phyloP scores from a whole-genome alignment of 2,329 filamentous ascomycete genomes.

The Colletotrichum paranaense region DNA sequence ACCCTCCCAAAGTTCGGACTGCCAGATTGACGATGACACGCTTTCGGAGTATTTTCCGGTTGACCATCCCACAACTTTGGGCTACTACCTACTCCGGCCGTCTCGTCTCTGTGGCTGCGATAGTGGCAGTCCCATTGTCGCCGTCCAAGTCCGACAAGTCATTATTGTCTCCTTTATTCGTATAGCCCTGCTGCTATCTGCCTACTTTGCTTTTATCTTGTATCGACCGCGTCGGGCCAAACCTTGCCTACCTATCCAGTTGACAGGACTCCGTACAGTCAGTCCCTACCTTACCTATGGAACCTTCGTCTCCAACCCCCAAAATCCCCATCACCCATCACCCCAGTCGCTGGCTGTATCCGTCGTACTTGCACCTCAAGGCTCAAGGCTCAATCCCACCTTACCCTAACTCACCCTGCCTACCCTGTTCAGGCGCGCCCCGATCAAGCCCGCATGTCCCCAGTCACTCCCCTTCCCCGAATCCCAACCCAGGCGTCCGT shows the following conservation, averaged over 20 bases:
- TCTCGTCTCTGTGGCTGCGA: not conserved
- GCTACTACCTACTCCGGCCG: not conserved
- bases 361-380: not conserved
- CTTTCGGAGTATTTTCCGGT: not conserved
- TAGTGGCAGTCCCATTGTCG: not conserved
- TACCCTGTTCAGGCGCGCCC: conserved; percentile 3
- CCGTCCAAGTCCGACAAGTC: not conserved
- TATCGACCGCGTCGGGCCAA: no score
- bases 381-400: not conserved
- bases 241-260: no score
- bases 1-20: not conserved
- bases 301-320: not conserved
- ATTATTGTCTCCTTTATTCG: no score
- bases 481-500: not conserved
- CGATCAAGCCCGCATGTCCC: conserved; percentile 17
- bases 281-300: not conserved
- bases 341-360: conserved; percentile 8
- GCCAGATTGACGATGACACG: not conserved
- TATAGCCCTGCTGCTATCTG: no score
- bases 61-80: not conserved
- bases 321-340: not conserved
- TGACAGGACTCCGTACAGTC: not conserved
- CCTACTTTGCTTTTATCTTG: no score
- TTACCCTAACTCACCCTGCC: not conserved
- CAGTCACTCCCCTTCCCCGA: not conserved